Conservation (phyloP, 495 filamentous ascomycete species). For the Penicillium bialowiezense region DNA sequence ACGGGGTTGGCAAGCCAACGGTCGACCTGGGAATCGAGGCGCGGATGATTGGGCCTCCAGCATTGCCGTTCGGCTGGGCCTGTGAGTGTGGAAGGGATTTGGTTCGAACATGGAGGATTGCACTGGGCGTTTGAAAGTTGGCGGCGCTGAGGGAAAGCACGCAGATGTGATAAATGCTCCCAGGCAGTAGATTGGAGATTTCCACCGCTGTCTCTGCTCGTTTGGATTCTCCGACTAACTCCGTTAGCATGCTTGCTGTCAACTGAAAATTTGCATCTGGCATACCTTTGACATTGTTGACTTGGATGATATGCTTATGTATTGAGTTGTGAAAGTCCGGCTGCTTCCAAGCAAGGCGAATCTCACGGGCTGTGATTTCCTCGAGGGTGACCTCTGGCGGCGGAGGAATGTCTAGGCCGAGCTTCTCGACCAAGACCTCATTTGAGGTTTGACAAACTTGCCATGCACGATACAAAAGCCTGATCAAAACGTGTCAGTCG, state of each 20-base stretch:
- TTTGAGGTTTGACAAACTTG: constrained; percentile 87
- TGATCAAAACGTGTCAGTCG: constrained; percentile 25
- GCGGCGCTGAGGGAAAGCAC: constrained; percentile 85
- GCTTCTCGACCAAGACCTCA: constrained; percentile 80
- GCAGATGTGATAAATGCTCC: constrained; percentile 86
- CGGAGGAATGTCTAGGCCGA: constrained; percentile 90
- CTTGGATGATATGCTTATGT: constrained; percentile 83
- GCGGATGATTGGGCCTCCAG: constrained; percentile 38
- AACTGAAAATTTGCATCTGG: no score
- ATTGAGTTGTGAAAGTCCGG: constrained; percentile 74
- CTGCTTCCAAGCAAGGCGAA: constrained; percentile 88
- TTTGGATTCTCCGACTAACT: constrained; percentile 77
- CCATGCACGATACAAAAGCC: constrained; percentile 79
- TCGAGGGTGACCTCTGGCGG: constrained; percentile 90
- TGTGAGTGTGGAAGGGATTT: constrained; percentile 52
- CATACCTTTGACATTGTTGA: constrained; percentile 86
- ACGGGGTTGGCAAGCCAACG: constrained; percentile 50
- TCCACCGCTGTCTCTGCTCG: constrained; percentile 85
- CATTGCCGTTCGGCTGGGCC: constrained; percentile 49
- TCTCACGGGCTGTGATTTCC: constrained; percentile 78
- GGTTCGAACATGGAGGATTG: constrained; percentile 77
- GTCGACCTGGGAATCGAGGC: constrained; percentile 47
- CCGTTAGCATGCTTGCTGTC: constrained; percentile 10
- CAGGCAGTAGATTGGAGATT: constrained; percentile 77
- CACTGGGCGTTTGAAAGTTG: constrained; percentile 87